Conservation (phyloP, 371 early-diverging fungal species). For the Mortierella sp. region DNA sequence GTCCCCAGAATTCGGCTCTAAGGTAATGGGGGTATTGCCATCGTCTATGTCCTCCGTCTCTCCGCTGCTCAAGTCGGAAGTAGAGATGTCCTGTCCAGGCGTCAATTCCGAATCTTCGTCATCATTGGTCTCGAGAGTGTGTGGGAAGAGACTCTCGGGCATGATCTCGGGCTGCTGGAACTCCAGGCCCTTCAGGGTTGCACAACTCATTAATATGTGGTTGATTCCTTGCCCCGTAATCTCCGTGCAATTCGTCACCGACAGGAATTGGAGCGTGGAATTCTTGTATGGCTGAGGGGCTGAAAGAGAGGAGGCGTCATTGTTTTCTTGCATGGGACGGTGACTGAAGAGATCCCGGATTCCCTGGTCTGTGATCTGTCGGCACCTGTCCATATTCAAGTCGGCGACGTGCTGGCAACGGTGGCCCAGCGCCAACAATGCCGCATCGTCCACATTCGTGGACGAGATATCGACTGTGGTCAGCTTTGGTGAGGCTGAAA, state of each 20-base stretch:
- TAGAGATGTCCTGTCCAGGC: not conserved
- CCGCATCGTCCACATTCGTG: conserved; percentile 43
- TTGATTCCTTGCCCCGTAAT: conserved; percentile 46
- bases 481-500: conserved; percentile 26
- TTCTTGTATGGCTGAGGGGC: conserved; percentile 24
- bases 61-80: not conserved
- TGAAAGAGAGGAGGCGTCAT: not conserved
- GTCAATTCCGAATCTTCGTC: conserved; percentile 7
- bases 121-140: conserved; percentile 27
- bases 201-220: conserved; percentile 40
- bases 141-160: conserved; percentile 46
- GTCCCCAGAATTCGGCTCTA: not conserved
- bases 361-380: conserved; percentile 47
- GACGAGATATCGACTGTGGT: conserved; percentile 23
- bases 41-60: not conserved
- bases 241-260: conserved; percentile 37
- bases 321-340: not conserved
- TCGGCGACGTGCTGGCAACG: conserved; percentile 15
- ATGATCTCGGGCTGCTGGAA: conserved; percentile 48
- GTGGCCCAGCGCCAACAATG: conserved; percentile 30
- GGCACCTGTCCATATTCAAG: conserved; percentile 34
- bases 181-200: conserved; percentile 26
- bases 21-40: not conserved
- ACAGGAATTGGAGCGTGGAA: conserved; percentile 16
- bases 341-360: conserved; percentile 35